Evolutionary conservation across 805 yeast genomes (phyloP), one percentile per base, ranked within the genome.

Genomic region (Priceomyces castillae): DNA sequence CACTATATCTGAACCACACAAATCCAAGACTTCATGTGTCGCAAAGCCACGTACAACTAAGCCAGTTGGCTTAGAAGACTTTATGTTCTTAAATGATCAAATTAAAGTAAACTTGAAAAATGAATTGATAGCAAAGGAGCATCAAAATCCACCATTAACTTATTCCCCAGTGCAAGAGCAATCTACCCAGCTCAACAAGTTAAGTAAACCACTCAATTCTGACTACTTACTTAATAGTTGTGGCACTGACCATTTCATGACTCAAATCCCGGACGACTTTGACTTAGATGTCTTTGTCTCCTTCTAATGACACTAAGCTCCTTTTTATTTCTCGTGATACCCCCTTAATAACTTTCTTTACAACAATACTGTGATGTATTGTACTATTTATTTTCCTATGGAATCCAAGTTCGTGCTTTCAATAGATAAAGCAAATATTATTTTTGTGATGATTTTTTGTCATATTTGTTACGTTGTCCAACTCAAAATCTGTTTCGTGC

Each of bases 71-170:
- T 55, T 63, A 28, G 67, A 63, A 28, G 66, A 60, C 36, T 58
- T 62, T 40, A 56, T 61, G 63, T 48, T 48, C 37, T 50, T 63
- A 34, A 58, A 56, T 44, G 50, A 58, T 18, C 65, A 62, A 51
- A 44, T 60, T 11, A 20, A 44, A 14, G 15, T 40, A 15, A 30
- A 38, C 18, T 50, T 52, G 22, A 38, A 39, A 15, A 40, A 46
- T 30, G 43, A 47, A 10, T 42, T 38, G 5, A 12, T 23, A 4
- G 9, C 14, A 11, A 30, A 17, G 14, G 42, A 39, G n/a, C 35
- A 26, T 17, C 22, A 34, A 18, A 16, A 14, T 9, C 20, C 37
- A 17, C 15, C 33, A 12, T 16, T 26, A 4, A 40, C 14, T 12
- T 40, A 40, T 26, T 40, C 62, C 14, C 62, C 65, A 35, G 43